These are phyloP conservation scores for Trichoderma arundinaceum DNA, from an alignment of 2,329 filamentous ascomycete genomes.

Conservation along the genomic window DNA sequence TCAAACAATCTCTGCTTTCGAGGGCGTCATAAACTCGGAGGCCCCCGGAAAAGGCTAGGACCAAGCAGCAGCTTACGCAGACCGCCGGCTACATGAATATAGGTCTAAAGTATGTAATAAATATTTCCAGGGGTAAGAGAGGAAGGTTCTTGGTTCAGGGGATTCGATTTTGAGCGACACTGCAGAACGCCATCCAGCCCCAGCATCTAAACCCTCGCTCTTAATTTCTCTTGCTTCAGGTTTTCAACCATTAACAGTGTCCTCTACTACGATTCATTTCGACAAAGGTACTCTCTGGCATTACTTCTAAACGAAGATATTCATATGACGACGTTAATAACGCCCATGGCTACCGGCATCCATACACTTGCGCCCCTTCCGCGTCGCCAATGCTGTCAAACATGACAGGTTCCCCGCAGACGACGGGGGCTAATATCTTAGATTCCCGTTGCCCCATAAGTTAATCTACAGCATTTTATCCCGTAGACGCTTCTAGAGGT, in stretches of 20 bases:
- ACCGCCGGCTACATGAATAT: background rate
- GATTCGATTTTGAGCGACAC: background rate
- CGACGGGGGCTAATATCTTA: conserved; percentile 28
- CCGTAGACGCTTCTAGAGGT: conserved; percentile 28
- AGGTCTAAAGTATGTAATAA: background rate
- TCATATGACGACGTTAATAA: conserved; percentile 15
- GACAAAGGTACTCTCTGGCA: background rate
- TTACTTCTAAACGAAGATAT: background rate
- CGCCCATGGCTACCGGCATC: conserved; percentile 30
- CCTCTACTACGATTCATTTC: background rate
- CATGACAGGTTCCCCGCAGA: conserved; percentile 33
- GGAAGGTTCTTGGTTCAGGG: too few relatives aligned
- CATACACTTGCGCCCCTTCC: conserved; percentile 6
- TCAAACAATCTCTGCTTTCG: background rate
- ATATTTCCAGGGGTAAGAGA: background rate
- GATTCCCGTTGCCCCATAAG: conserved; percentile 30
- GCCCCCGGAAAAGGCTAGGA: background rate
- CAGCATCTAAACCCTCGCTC: conserved; percentile 10
- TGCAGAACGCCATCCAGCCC: background rate
- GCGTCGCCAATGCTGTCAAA: conserved; percentile 30
- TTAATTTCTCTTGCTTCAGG: background rate
- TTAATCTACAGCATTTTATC: conserved; percentile 15
- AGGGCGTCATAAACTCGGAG: background rate
- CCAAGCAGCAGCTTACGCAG: background rate
- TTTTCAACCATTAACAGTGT: background rate